phyloP scores from a whole-genome alignment of 768 basidiomycete genomes.

The Russula compacta region DNA sequence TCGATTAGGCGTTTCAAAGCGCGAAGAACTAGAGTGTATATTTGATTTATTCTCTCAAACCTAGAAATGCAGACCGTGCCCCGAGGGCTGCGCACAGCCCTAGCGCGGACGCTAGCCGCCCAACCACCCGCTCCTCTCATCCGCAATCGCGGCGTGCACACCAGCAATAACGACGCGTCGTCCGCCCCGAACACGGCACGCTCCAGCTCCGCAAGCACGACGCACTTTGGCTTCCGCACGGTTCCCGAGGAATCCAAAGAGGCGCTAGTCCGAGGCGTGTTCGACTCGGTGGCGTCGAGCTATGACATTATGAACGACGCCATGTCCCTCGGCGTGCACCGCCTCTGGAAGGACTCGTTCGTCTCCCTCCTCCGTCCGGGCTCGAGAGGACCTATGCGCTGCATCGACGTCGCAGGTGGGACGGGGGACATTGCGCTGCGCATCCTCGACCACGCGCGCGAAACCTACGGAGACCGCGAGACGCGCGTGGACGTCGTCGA shows the following conservation, averaged over 20 bases:
- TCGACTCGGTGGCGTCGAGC: slow-evolving; percentile 88
- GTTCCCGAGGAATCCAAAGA: slow-evolving; percentile 86
- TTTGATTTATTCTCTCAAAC: neutral
- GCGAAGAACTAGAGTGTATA: neutral
- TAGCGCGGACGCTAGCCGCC: neutral
- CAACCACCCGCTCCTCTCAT: slow-evolving; percentile 1
- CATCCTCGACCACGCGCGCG: slow-evolving; percentile 83
- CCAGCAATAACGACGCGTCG: neutral
- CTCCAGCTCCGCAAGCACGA: slow-evolving; percentile 32
- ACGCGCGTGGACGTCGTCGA: slow-evolving; percentile 85
- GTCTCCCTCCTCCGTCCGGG: slow-evolving; percentile 71
- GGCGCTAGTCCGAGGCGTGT: slow-evolving; percentile 82
- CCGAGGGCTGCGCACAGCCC: slow-evolving; percentile 1
- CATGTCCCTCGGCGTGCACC: slow-evolving; percentile 92
- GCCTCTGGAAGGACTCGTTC: slow-evolving; percentile 94
- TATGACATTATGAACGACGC: slow-evolving; percentile 99
- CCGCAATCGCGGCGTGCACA: slow-evolving; percentile 15
- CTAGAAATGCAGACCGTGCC: slow-evolving; percentile 12
- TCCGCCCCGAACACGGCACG: neutral
- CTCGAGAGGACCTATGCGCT: slow-evolving; percentile 60
- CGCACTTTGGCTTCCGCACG: slow-evolving; percentile 91
- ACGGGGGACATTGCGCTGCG: slow-evolving; percentile 96
- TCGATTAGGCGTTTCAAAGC: too few species aligned
- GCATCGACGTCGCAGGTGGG: slow-evolving; percentile 95
- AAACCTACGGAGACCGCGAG: slow-evolving; percentile 84